Base-by-base conservation (phyloP, 2,329 filamentous ascomycete genomes). In the Aspergillus sp. region DNA sequence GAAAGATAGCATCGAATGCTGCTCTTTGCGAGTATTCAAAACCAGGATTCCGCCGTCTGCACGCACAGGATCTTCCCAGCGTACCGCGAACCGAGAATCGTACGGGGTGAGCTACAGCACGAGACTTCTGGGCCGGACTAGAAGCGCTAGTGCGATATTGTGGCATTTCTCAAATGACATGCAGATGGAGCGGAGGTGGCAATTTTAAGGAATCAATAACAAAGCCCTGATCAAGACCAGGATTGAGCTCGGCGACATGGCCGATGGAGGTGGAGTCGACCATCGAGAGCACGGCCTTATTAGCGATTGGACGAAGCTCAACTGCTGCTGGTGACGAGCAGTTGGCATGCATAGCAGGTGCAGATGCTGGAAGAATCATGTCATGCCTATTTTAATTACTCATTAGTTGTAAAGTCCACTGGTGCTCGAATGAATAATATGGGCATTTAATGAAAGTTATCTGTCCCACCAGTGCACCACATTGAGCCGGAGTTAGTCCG, bases 211-310 rank as follows among this genome's bases (percentile, higher is more conserved):
- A 18, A n/a, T 42, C 26, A 26, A 26, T 44, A 15, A 30, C 26
- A 53, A 47, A 32, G 18, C 30, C 30, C 49, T 45, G 17, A 45
- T 20, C 17, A 45, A 30, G 39, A 17, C 39, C 50, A 7, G 24
- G 42, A 12, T 4, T 15, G 12, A 20, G 34, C 9, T 54, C 43
- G 56, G 56, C 43, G 53, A 56, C 30, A 34, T 43, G 36, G 8
- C 53, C 54, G 53, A 41, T 43, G 42, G 30, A 26, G 18, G 52
- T 50, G 48, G 49, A 53, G 57, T 20, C 38, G n/a, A 22, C 45
- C 45, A 38, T 20, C 15, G 12, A 26, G 32, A 18, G 11, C 32
- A 12, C 43, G 51, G 30, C 51, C 17, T 13, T 47, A 11, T 17
- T 53, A 43, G 18, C 48, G 24, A 51, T 43, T 43, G 17, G 38